Conservation (phyloP, 805 yeast species). For the Candida boidinii region DNA sequence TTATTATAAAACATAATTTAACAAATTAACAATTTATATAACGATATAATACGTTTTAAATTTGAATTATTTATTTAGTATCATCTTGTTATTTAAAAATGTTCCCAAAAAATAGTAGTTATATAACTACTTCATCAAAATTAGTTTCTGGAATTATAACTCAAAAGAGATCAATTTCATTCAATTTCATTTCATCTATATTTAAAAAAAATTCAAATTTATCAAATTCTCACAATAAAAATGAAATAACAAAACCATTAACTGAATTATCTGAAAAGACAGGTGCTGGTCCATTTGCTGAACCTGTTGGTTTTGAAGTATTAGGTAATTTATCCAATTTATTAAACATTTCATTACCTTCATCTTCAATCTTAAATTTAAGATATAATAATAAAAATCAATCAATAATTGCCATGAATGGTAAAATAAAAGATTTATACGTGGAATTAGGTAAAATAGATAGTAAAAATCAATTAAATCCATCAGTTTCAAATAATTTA, state of each 20-base stretch:
- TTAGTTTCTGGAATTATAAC: too few relatives aligned
- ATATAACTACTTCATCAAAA: too few relatives aligned
- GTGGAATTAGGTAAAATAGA: conserved; percentile 19
- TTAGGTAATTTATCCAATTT: conserved; percentile 30
- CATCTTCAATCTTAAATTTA: conserved; percentile 27
- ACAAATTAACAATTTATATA: too few relatives aligned
- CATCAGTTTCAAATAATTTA: conserved; percentile 8
- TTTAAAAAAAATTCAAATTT: too few relatives aligned
- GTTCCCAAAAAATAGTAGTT: too few relatives aligned
- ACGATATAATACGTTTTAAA: too few relatives aligned
- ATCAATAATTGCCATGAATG: conserved; percentile 35
- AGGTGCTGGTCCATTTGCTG: conserved; percentile 38
- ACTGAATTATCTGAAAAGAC: conserved; percentile 28
- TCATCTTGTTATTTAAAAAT: too few relatives aligned
- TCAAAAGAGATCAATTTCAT: too few relatives aligned
- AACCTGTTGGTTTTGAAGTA: conserved; percentile 32
- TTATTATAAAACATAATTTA: too few relatives aligned
- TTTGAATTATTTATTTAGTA: too few relatives aligned
- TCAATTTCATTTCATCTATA: too few relatives aligned
- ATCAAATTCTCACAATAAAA: neutral
- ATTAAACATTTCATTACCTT: conserved; percentile 35
- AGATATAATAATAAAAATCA: conserved; percentile 29
- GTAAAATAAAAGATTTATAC: conserved; percentile 24
- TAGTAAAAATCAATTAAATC: too few relatives aligned
- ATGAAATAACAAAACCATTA: conserved; percentile 9